Conservation (phyloP, 768 basidiomycete genomes). For the Lanmaoa pseudosensibilis region DNA sequence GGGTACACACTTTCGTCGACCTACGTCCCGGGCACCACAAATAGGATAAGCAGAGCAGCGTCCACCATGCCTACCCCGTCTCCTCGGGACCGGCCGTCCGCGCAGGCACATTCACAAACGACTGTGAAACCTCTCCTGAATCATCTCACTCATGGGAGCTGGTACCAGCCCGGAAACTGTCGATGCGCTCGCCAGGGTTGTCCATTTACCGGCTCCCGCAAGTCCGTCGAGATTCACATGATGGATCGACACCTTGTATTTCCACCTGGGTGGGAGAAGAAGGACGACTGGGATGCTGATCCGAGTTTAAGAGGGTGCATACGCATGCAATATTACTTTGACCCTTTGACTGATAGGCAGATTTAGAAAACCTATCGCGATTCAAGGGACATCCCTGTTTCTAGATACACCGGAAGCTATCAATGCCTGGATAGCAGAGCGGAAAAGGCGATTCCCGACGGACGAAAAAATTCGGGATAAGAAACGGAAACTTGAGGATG, state of each 20-base stretch:
- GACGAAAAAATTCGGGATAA: slow-evolving; percentile 71
- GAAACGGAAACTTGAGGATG: slow-evolving; percentile 75
- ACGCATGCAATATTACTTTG: background rate
- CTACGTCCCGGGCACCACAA: slow-evolving; percentile 28
- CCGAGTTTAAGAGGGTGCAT: slow-evolving; percentile 75
- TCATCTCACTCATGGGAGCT: slow-evolving; percentile 33
- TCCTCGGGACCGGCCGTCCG: slow-evolving; percentile 3
- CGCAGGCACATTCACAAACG: slow-evolving; percentile 2
- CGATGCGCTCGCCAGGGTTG: slow-evolving; percentile 68
- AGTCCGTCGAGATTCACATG: slow-evolving; percentile 75
- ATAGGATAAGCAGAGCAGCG: background rate
- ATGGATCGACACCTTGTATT: slow-evolving; percentile 90
- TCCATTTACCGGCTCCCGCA: slow-evolving; percentile 64
- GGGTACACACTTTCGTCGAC: slow-evolving; percentile 43
- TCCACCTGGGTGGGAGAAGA: slow-evolving; percentile 70
- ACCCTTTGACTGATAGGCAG: slow-evolving; percentile 5
- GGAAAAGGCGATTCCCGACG: slow-evolving; percentile 85
- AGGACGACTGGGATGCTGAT: slow-evolving; percentile 77
- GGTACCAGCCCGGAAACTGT: slow-evolving; percentile 63
- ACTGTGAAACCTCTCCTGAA: slow-evolving; percentile 15
- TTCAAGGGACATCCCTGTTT: slow-evolving; percentile 75
- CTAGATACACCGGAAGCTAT: slow-evolving; percentile 83
- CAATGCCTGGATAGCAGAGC: slow-evolving; percentile 84
- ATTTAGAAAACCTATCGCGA: slow-evolving; percentile 64
- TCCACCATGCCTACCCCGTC: background rate